These are phyloP conservation scores for Saxophila tyrrhenica DNA, from an alignment of 495 filamentous ascomycete genomes.

Conservation along the genomic window DNA sequence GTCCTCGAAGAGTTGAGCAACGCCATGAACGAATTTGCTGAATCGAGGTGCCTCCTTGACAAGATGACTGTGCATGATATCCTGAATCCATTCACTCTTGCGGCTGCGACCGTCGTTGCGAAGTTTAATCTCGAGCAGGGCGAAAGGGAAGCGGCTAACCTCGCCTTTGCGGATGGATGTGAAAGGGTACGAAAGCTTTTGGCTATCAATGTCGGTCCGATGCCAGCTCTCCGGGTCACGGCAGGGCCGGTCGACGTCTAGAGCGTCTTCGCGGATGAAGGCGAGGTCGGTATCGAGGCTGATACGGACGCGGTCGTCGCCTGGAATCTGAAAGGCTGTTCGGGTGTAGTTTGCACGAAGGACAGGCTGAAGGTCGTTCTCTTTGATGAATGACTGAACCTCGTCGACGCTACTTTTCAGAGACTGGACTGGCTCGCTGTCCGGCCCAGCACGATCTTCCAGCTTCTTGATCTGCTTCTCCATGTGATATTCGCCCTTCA, in stretches of 20 bases:
- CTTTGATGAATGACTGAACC: conserved; percentile 69
- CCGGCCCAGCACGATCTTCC: conserved; percentile 50
- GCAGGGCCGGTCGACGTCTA: conserved; percentile 76
- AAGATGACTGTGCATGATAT: conserved; percentile 83
- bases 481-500: conserved; percentile 79
- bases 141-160: conserved; percentile 82
- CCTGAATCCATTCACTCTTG: conserved; percentile 77
- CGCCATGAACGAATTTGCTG: conserved; percentile 92
- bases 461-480: conserved; percentile 83
- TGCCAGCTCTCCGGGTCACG: conserved; percentile 85
- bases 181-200: conserved; percentile 78
- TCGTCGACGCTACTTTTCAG: conserved; percentile 63
- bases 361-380: conserved; percentile 68
- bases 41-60: conserved; percentile 82
- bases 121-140: conserved; percentile 85
- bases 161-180: conserved; percentile 74
- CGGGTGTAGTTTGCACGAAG: conserved; percentile 87
- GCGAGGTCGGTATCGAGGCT: conserved; percentile 87
- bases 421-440: conserved; percentile 49
- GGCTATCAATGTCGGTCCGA: conserved; percentile 74
- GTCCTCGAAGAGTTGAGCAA: conserved; percentile 85
- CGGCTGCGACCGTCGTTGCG: conserved; percentile 37
- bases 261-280: conserved; percentile 80
- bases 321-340: conserved; percentile 92
- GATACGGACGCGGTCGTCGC: conserved; percentile 80